Base-by-base conservation (phyloP, 129 eudicot genomes). In the Smallanthus sonchifolius region DNA sequence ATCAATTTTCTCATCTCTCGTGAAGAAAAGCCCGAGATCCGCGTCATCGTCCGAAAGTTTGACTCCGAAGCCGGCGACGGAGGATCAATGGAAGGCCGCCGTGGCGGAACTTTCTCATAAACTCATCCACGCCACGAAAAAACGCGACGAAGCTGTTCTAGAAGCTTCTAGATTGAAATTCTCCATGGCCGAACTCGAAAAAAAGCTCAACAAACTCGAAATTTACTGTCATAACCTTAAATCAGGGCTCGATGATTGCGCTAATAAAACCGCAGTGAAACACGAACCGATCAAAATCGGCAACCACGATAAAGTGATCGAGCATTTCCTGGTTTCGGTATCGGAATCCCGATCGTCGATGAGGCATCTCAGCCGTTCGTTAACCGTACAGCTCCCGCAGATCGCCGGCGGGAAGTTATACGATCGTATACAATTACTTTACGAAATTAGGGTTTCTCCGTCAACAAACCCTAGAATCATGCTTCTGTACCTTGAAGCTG, bases 181-280 rank as follows among this genome's bases (percentile, higher is more conserved):
- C 76, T 86, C 95, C 66, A 86, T 92, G 95, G 76, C 84, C 2
- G 96, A 92, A 73, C 87, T 92, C 0, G 98, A 92, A 79, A 92
- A 84, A 64, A 92, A 92, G 80, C 91, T 94, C n/a, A 91, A 91
- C 73, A 91, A 86, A 36, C 91, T 94, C 5, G 97, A 94, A 75
- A 75, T 85, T 7, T 90, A 94, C 65, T 94, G 97, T 64, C 93
- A 86, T 52, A 82, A 32, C 19, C 78, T 94, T 63, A 94, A 83
- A 84, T 91, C 99, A 4, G 96, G 91, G 16, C 91, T 94, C 8
- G 97, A 93, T 17, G 83, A 79, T 30, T 93, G 98, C 47, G 69
- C 55, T 8, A 74, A 66, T 4, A 77, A 65, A 49, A 65, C 52
- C 35, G 56, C 75, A 1, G 9, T 70, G 67, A 80, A 76, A 24